Percentiles rank a stretch among this genome's conserved stretches.
These are phyloP conservation scores for Pleomassaria siparia DNA, from an alignment of 2,329 filamentous ascomycete genomes.

Conservation along the genomic window DNA sequence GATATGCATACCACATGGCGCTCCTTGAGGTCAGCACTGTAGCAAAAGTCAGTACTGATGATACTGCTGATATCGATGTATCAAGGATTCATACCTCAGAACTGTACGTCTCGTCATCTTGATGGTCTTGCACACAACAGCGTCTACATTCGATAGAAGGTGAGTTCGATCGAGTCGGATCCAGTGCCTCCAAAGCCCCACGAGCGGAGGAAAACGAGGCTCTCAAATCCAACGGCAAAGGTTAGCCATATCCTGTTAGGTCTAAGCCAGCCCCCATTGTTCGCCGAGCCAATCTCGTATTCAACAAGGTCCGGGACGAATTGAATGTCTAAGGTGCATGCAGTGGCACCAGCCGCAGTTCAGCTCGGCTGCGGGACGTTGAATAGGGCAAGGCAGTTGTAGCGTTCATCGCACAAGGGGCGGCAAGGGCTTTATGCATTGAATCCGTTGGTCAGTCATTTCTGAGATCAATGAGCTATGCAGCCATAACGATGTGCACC, in stretches of 20 bases:
- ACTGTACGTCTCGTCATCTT: slow-evolving; percentile 30
- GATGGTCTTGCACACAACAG: slow-evolving; percentile 4
- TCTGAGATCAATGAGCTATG: not conserved
- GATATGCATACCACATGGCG: slow-evolving; percentile 21
- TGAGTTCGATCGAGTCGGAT: slow-evolving; percentile 5
- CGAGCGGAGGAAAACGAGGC: slow-evolving; percentile 16
- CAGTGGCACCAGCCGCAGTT: slow-evolving; percentile 8
- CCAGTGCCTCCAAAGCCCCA: slow-evolving; percentile 10
- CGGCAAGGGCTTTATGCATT: slow-evolving; percentile 10
- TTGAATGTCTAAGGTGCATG: slow-evolving; percentile 15
- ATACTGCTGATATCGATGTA: too few species aligned
- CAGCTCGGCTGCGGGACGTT: slow-evolving; percentile 15
- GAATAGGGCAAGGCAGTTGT: slow-evolving; percentile 9
- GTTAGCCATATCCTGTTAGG: slow-evolving; percentile 19
- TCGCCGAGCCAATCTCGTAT: slow-evolving; percentile 21
- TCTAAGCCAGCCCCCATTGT: slow-evolving; percentile 3
- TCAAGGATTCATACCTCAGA: slow-evolving; percentile 17
- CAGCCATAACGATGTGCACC: not conserved
- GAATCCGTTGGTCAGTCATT: slow-evolving; percentile 10
- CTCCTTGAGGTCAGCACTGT: slow-evolving; percentile 27
- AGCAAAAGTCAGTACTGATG: not conserved
- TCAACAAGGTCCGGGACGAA: slow-evolving; percentile 14
- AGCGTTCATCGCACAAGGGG: slow-evolving; percentile 12
- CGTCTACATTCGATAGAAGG: slow-evolving; percentile 9
- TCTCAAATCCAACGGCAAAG: slow-evolving; percentile 12